Conservation (phyloP, 108 stramenopile genomes). For the Seminavis robusta region DNA sequence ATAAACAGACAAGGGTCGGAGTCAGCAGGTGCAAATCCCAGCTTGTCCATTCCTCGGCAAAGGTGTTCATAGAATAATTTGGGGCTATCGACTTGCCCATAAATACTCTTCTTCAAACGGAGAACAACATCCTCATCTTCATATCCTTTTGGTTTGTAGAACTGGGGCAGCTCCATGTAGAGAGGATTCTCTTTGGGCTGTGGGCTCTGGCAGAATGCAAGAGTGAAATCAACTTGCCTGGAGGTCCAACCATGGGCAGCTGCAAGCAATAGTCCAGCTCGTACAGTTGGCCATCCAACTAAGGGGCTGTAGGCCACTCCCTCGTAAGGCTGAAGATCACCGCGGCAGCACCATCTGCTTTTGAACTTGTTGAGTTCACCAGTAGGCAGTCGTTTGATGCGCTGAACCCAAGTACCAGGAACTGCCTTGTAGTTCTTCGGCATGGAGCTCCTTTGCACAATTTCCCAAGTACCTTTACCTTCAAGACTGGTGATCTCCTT, state of each 20-base stretch:
- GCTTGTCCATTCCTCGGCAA: neutral
- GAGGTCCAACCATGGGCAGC: neutral
- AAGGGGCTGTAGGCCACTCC: conserved; percentile 28
- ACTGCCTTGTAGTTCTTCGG: neutral
- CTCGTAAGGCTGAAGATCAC: conserved; percentile 22
- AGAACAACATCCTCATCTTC: neutral
- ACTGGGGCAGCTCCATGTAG: conserved; percentile 35
- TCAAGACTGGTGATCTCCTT: conserved; percentile 12
- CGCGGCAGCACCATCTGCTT: conserved; percentile 22
- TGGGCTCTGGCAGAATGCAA: conserved; percentile 32
- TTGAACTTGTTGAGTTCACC: conserved; percentile 29
- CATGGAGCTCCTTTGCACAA: conserved; percentile 9
- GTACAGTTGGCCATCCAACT: conserved; percentile 35
- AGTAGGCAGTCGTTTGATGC: conserved; percentile 19
- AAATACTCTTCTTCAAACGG: conserved; percentile 20
- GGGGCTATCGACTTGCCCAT: conserved; percentile 21
- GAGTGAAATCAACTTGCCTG: conserved; percentile 2
- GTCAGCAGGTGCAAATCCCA: neutral
- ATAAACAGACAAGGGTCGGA: conserved; percentile 18
- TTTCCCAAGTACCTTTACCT: conserved; percentile 16
- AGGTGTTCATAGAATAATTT: conserved; percentile 17
- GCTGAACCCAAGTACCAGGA: conserved; percentile 21
- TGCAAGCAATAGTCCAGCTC: conserved; percentile 4
- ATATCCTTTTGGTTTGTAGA: conserved; percentile 14
- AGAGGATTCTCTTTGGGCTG: conserved; percentile 9